A percentile compares a stretch with the other conserved stretches of the same genome.
These are phyloP conservation scores for Suillus ampliporus DNA, from an alignment of 768 basidiomycete species.

Conservation along the genomic window DNA sequence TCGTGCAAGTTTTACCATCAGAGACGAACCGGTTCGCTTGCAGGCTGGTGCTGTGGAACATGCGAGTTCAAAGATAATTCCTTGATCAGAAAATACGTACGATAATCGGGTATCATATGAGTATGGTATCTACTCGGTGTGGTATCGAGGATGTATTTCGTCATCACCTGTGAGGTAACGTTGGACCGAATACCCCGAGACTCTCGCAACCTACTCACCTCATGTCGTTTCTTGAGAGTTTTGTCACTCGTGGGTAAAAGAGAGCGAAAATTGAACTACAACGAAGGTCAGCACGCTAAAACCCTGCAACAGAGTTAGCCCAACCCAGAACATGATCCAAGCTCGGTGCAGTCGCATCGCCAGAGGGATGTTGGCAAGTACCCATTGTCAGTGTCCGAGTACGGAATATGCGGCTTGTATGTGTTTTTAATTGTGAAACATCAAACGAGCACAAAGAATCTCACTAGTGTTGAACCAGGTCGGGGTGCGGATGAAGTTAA, in stretches of 20 bases:
- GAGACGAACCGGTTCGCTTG: too few species aligned
- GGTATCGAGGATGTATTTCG: too few species aligned
- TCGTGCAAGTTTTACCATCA: too few species aligned
- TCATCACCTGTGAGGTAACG: too few species aligned
- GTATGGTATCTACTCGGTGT: too few species aligned
- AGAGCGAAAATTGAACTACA: conserved; percentile 26
- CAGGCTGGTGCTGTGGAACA: too few species aligned
- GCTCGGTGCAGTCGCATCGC: conserved; percentile 57
- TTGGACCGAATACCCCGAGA: neutral
- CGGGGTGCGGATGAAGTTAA: conserved; percentile 65
- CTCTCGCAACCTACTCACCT: conserved; percentile 9
- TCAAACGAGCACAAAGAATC: conserved; percentile 12
- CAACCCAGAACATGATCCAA: conserved; percentile 53
- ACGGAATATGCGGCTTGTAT: conserved; percentile 47
- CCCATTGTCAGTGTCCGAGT: conserved; percentile 49
- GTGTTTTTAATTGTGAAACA: conserved; percentile 27
- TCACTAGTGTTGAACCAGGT: conserved; percentile 63
- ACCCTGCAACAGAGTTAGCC: conserved; percentile 16
- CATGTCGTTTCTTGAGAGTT: conserved; percentile 16
- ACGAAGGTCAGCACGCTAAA: neutral
- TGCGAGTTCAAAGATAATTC: too few species aligned
- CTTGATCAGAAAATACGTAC: too few species aligned
- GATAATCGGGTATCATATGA: too few species aligned
- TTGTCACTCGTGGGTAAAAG: conserved; percentile 17
- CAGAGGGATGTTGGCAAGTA: conserved; percentile 58